Evolutionary conservation across 2,329 filamentous ascomycete genomes (phyloP).

Genomic region (Penicillium sp.): DNA sequence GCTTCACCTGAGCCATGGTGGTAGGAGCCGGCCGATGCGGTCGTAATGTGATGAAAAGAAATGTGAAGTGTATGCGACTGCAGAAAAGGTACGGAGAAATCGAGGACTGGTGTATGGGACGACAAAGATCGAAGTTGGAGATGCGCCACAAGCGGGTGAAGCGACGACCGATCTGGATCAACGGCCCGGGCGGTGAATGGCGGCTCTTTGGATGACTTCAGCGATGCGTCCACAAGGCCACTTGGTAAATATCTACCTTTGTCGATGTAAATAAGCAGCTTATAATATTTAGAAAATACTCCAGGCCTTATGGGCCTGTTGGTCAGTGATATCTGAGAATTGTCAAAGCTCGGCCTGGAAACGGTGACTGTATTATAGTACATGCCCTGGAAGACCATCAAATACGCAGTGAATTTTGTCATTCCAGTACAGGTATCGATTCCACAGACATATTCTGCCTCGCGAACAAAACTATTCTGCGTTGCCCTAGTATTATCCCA

Average conservation of each 20-base stretch:
- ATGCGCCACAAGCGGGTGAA: constrained; percentile 11
- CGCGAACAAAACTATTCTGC: not conserved
- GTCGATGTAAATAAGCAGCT: not conserved
- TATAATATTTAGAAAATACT: not conserved
- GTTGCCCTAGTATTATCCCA: not conserved
- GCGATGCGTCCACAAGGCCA: not conserved
- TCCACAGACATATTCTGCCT: not conserved
- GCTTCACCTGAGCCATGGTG: constrained; percentile 38
- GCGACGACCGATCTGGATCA: constrained; percentile 1
- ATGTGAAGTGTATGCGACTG: constrained; percentile 1
- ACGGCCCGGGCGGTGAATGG: constrained; percentile 3
- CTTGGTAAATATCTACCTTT: no score
- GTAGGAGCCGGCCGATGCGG: not conserved
- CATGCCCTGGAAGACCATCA: not conserved
- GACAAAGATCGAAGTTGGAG: not conserved
- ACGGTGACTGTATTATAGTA: not conserved
- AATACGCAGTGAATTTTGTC: not conserved
- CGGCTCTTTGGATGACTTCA: constrained; percentile 6
- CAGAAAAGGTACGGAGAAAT: not conserved
- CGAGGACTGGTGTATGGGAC: not conserved
- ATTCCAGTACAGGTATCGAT: not conserved
- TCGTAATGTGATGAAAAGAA: not conserved
- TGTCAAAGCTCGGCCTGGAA: not conserved
- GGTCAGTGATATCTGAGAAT: not conserved
- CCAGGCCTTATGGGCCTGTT: no score